These are phyloP conservation scores for Trypanosoma cruzi DNA, from an alignment of 208 protist genomes.

Conservation along the genomic window DNA sequence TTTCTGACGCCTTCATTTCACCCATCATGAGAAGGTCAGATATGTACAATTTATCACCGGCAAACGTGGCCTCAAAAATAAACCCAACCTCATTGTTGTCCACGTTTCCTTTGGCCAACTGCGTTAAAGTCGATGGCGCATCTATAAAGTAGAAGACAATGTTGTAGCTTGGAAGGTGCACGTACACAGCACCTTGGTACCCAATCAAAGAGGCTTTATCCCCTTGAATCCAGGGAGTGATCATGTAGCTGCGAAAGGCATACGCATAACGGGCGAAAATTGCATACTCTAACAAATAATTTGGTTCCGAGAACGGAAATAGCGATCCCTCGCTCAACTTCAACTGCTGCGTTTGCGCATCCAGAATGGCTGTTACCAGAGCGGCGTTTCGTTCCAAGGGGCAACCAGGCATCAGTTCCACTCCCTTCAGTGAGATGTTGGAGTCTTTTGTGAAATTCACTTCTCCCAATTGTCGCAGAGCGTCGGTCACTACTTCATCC, in stretches of 20 bases:
- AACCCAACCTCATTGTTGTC: slow-evolving; percentile 36
- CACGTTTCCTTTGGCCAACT: slow-evolving; percentile 10
- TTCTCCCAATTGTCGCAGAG: slow-evolving; percentile 34
- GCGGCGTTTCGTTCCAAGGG: slow-evolving; percentile 54
- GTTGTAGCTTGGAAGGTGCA: slow-evolving; percentile 80
- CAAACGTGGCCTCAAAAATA: slow-evolving; percentile 76
- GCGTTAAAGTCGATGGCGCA: slow-evolving; percentile 15
- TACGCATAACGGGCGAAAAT: slow-evolving; percentile 65
- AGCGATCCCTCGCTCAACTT: slow-evolving; percentile 31
- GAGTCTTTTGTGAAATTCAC: slow-evolving; percentile 33
- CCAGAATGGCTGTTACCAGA: slow-evolving; percentile 55
- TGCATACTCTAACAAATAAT: slow-evolving; percentile 85
- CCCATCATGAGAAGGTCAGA: slow-evolving; percentile 79
- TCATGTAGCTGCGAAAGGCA: slow-evolving; percentile 64
- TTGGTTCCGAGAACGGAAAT: slow-evolving; percentile 83
- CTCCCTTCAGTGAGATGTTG: slow-evolving; percentile 44
- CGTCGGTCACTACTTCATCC: slow-evolving; percentile 40
- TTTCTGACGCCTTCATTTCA: slow-evolving; percentile 42
- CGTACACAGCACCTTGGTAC: slow-evolving; percentile 58
- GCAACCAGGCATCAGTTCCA: slow-evolving; percentile 64
- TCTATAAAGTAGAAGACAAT: slow-evolving; percentile 59
- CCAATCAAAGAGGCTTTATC: slow-evolving; percentile 81
- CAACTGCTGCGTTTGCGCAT: slow-evolving; percentile 42
- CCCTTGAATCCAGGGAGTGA: slow-evolving; percentile 80
- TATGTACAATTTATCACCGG: slow-evolving; percentile 69